Evolutionary conservation across 352 stramenopile species (phyloP), one percentile per base, ranked within the genome.

Genomic region (Phytopythium cucurbitacearum): DNA sequence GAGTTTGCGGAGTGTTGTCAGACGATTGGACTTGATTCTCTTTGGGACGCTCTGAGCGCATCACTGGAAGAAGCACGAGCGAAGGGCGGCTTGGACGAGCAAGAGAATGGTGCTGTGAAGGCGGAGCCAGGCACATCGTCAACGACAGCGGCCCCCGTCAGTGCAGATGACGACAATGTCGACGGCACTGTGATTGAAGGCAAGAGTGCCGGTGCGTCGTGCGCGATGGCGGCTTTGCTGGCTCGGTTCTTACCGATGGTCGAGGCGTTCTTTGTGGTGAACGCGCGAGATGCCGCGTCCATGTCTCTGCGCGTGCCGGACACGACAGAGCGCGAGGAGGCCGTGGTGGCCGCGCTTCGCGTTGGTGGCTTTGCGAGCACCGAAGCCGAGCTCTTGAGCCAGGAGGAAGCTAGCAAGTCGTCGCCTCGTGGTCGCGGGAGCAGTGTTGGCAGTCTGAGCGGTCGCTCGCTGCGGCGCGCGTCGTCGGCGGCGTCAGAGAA

Each of bases 201-300:
- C 33, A 93, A 92, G 64, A 94, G 85, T 60, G 84, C 83, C 51
- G 80, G 87, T 41, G 86, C 85, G 35, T 96, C 89, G 11, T 92
- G 77, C 51, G 83, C 86, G 3, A 96, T 96, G 87, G 89, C 94
- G 33, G 95, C 95, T 28, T 69, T 99, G 35, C 76, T 99, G n/a
- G 96, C 91, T 5, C 83, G 96, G 32, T 99, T 99, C 67, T 80
- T 99, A 53, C 96, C 96, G 3, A 95, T 98, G 53, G 96, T 99
- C 53, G 96, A 99, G 65, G 91, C 93, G 12, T 99, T 99, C 68
- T 99, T 99, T 65, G 95, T 99, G 33, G 94, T 98, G 3, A 99
- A 98, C 72, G 90, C 94, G 36, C 85, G 88, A 53, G 83, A 97
- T 64, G 72, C 73, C 7, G 79, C 79, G 2, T 87, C 77, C 0